phyloP scores from a whole-genome alignment of 306 rosid genomes.

The Herpetospermum pedunculosum region DNA sequence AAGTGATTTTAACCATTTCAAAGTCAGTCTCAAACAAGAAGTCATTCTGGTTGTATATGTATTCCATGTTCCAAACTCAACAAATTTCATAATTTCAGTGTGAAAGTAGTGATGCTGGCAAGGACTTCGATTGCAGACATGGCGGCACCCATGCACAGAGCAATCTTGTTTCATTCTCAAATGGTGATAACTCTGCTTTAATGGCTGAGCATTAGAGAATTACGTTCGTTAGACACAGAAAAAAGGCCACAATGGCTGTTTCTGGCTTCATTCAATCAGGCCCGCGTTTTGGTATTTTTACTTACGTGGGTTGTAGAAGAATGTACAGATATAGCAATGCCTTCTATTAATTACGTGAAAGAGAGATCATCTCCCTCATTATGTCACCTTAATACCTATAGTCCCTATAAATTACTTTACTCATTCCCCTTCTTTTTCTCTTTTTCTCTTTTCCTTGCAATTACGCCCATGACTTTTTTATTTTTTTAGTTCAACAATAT shows the following conservation, averaged over 20 bases:
- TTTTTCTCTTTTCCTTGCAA: not conserved
- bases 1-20: no score
- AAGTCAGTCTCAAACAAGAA: no score
- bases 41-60: not conserved
- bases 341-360: not conserved
- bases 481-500: no score
- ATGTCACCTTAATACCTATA: not conserved
- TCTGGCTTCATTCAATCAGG: conserved; percentile 28
- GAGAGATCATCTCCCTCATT: not conserved
- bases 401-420: not conserved
- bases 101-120: conserved; percentile 47
- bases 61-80: not conserved
- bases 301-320: conserved; percentile 29
- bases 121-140: conserved; percentile 35
- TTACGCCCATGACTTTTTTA: not conserved
- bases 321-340: conserved; percentile 38
- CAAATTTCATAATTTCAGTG: conserved; percentile 30
- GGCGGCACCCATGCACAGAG: conserved; percentile 29
- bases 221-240: conserved; percentile 3
- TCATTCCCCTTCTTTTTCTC: not conserved
- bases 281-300: conserved; percentile 25
- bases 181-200: conserved; percentile 43
- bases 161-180: conserved; percentile 33
- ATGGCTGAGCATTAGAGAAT: conserved; percentile 43
- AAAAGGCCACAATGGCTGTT: conserved; percentile 23